A percentile compares a stretch with the other conserved stretches of the same genome.
Evolutionary conservation across 2,329 filamentous ascomycete species (phyloP).

Genomic region (Diaporthe eres): DNA sequence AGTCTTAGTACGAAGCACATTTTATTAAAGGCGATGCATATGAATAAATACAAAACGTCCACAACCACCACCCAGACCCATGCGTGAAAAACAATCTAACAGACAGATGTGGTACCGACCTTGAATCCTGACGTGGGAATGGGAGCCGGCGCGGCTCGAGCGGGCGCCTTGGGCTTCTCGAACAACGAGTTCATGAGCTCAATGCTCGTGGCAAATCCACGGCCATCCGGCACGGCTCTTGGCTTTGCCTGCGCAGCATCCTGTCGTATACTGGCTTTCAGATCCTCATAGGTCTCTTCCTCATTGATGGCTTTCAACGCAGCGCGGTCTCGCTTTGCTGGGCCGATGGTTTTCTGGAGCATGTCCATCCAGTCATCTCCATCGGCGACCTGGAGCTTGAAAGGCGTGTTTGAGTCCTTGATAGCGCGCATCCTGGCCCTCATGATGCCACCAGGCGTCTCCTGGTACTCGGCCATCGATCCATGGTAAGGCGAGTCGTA

Average conservation of each 20-base stretch:
- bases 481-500: constrained; percentile 67
- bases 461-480: constrained; percentile 58
- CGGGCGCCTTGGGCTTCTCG: constrained; percentile 75
- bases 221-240: constrained; percentile 61
- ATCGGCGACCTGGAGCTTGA: constrained; percentile 72
- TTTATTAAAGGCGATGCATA: constrained; percentile 51
- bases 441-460: constrained; percentile 73
- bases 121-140: constrained; percentile 78
- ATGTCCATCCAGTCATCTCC: constrained; percentile 95
- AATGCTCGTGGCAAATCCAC: constrained; percentile 88
- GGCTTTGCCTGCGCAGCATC: constrained; percentile 51
- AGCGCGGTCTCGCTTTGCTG: constrained; percentile 90
- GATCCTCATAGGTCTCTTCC: constrained; percentile 68
- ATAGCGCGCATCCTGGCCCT: constrained; percentile 75
- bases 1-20: constrained; percentile 61
- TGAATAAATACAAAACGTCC: constrained; percentile 48
- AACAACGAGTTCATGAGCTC: constrained; percentile 97
- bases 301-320: constrained; percentile 74
- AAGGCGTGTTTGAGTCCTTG: constrained; percentile 71
- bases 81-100: constrained; percentile 47
- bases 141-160: constrained; percentile 66
- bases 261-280: constrained; percentile 50
- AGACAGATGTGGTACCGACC: constrained; percentile 78
- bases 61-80: constrained; percentile 49
- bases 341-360: constrained; percentile 93